Base-by-base conservation (phyloP, 371 early-diverging fungal species). In the Rhizomucor miehei region DNA sequence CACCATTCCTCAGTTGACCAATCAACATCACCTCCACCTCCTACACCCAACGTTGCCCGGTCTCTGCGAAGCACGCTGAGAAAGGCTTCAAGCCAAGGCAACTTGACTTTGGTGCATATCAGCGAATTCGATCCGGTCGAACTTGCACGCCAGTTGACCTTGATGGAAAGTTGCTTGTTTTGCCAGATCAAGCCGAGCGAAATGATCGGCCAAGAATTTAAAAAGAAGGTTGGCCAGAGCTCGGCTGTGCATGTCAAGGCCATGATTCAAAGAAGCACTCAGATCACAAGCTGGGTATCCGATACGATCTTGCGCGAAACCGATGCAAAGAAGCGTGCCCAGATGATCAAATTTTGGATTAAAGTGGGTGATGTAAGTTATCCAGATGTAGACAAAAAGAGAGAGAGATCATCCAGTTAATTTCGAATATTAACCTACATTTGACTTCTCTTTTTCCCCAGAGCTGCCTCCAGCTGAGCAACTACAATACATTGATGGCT, bases 401-500 rank as follows among this genome's bases (percentile, higher is more conserved):
- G n/a, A n/a, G n/a, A n/a, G n/a, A n/a, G n/a, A n/a, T n/a, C n/a
- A n/a, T n/a, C n/a, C n/a, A n/a, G n/a, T n/a, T n/a, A n/a, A n/a
- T n/a, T n/a, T n/a, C n/a, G n/a, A n/a, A n/a, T n/a, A n/a, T n/a
- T n/a, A n/a, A n/a, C n/a, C n/a, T n/a, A n/a, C n/a, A n/a, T n/a
- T n/a, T n/a, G n/a, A n/a, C n/a, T n/a, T n/a, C n/a, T n/a, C n/a
- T n/a, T n/a, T n/a, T n/a, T n/a, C n/a, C n/a, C n/a, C 63, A 87
- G 81, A 60, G 67, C 8, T 83, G 80, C 35, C 59, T 88, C 9
- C 77, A 73, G 36, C 60, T 93, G 16, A 82, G 88, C 52, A 94
- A 94, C 65, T 93, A 80, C 61, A 87, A 90, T 53, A 85, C 90
- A 0, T 63, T 92, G 17, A 86, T 90, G 79, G 88, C 93, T 1